Evolutionary conservation across 2,329 filamentous ascomycete species (phyloP).

Genomic region (Blastomyces gilchristii): DNA sequence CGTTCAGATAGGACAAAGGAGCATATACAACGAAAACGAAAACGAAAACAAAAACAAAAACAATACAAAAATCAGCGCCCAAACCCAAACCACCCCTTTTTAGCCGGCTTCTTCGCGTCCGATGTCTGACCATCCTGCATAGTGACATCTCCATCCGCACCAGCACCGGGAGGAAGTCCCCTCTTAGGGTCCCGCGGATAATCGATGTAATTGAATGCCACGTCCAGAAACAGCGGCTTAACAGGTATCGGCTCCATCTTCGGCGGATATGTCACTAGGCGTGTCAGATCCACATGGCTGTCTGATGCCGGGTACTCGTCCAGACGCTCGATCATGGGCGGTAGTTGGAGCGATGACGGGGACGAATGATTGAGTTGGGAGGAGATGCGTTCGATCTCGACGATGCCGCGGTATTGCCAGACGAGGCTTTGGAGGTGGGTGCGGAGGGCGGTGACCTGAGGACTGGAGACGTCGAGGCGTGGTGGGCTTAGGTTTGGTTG

Average conservation of each 20-base stretch:
- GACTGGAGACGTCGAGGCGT: constrained; percentile 56
- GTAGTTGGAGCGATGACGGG: constrained; percentile 34
- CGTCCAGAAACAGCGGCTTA: constrained; percentile 91
- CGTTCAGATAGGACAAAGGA: no score
- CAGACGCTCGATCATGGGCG: constrained; percentile 60
- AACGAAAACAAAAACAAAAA: not conserved
- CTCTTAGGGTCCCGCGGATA: constrained; percentile 57
- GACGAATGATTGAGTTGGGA: constrained; percentile 32
- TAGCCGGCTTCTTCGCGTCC: constrained; percentile 44
- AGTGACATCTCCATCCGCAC: constrained; percentile 11
- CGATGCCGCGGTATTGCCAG: constrained; percentile 72
- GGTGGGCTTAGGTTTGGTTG: constrained; percentile 42
- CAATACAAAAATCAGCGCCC: constrained; percentile 26
- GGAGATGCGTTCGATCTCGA: constrained; percentile 60
- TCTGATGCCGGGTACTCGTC: constrained; percentile 55
- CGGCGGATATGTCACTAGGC: constrained; percentile 79
- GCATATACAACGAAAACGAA: no score
- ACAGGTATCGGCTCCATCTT: constrained; percentile 73
- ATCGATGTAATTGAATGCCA: constrained; percentile 94
- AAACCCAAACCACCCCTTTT: constrained; percentile 72
- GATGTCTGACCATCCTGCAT: constrained; percentile 19
- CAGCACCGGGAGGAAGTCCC: constrained; percentile 13
- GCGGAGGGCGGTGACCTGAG: constrained; percentile 50
- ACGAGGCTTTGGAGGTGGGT: constrained; percentile 59
- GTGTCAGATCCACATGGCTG: constrained; percentile 60